Base-by-base conservation (phyloP, 768 basidiomycete species). In the Phylloporus rhodoxanthus region DNA sequence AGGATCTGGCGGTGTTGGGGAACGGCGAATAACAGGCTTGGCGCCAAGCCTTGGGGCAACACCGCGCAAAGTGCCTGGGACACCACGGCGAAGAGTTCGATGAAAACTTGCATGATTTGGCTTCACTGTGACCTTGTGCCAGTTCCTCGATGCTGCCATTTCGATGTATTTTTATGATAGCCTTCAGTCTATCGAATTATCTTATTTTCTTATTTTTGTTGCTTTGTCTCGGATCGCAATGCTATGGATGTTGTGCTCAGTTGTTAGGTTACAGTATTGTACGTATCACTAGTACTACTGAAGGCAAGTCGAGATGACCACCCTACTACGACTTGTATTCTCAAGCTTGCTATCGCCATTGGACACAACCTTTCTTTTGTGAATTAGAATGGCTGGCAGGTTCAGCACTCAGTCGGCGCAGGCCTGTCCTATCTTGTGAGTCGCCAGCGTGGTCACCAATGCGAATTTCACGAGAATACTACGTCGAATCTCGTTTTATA, bases 11-110 rank as follows among this genome's bases (percentile, higher is more conserved):
- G 74, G 72, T 11, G 70, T 74, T 30, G 73, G 72, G n/a, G 84
- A 82, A 58, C 68, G 82, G 60, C 68, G 75, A 58, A 60, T 82
- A 61, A 80, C 82, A 36, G 72, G 73, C 29, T 71, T 80, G 4
- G 70, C 75, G 13, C 74, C 72, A 17, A 64, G 65, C 43, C 50
- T 67, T 55, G 65, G 65, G 17, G 68, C 73, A 13, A 77, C 76
- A 20, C 77, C 76, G 5, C 67, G 75, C 43, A 76, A 84, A 66
- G 68, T 74, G 32, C 83, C 84, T 51, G 82, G 82, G 39, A 88
- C 87, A 20, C 86, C 86, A 51, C 65, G 65, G 23, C 65, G 65
- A 48, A 65, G 56, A 39, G 65, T 68, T 39, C 65, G 65, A 57
- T 67, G 52, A 17, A 26, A 3, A 34, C 43, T 43, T 37, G 21